These are phyloP conservation scores for Mucor indicus DNA, from an alignment of 371 early-diverging fungal genomes.

Conservation along the genomic window DNA sequence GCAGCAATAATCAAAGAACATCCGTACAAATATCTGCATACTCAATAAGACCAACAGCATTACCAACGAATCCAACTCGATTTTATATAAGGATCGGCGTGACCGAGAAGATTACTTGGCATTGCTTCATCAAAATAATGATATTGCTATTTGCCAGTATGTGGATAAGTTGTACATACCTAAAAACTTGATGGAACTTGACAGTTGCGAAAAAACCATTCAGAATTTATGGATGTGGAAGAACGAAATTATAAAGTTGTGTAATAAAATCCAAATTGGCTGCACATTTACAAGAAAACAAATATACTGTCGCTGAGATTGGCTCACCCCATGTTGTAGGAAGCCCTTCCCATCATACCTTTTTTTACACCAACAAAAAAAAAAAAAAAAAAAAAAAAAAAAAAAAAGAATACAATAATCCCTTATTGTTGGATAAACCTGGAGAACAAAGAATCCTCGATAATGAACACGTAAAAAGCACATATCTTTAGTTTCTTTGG, in stretches of 20 bases:
- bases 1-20: constrained; percentile 14
- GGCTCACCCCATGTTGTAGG: constrained; percentile 5
- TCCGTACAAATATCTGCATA: constrained; percentile 12
- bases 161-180: not conserved
- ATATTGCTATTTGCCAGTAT: not conserved
- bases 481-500: too few relatives aligned
- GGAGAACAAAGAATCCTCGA: too few relatives aligned
- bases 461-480: too few relatives aligned
- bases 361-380: constrained; percentile 5
- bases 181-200: constrained; percentile 8
- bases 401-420: constrained; percentile 1
- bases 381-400: constrained; percentile 6
- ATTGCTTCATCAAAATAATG: constrained; percentile 2
- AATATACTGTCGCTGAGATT: constrained; percentile 10
- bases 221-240: constrained; percentile 9
- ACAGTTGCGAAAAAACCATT: constrained; percentile 12
- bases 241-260: constrained; percentile 5
- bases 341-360: not conserved
- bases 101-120: constrained; percentile 4
- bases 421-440: too few relatives aligned
- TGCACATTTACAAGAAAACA: constrained; percentile 8
- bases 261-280: constrained; percentile 13
- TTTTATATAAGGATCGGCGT: constrained; percentile 8
- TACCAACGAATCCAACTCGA: constrained; percentile 3
- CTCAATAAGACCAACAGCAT: constrained; percentile 12